Evolutionary conservation across 768 basidiomycete genomes (phyloP).

Genomic region (Mycena indigotica): DNA sequence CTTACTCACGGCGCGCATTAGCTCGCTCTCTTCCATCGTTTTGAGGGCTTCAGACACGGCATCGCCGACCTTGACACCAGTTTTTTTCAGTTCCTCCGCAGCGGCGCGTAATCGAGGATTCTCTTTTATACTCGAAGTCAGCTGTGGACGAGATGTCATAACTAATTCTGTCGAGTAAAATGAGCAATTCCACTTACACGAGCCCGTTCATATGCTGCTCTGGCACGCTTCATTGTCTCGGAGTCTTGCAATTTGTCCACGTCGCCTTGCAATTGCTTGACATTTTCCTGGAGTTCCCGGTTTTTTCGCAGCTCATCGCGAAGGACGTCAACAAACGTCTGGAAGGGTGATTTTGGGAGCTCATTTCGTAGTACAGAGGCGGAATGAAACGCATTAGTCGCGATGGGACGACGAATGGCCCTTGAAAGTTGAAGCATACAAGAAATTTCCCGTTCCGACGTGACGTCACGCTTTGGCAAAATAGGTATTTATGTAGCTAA

Average conservation of each 20-base stretch:
- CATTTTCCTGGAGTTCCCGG: slow-evolving; percentile 92
- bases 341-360: slow-evolving; percentile 87
- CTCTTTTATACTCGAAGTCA: slow-evolving; percentile 93
- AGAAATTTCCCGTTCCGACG: too few species aligned
- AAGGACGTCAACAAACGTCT: slow-evolving; percentile 93
- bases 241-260: slow-evolving; percentile 97
- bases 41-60: slow-evolving; percentile 91
- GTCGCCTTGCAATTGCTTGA: slow-evolving; percentile 96
- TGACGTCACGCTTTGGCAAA: too few species aligned
- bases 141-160: slow-evolving; percentile 42
- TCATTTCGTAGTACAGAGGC: slow-evolving; percentile 65
- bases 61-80: slow-evolving; percentile 90
- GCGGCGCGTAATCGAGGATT: slow-evolving; percentile 91
- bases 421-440: too few species aligned
- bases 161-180: slow-evolving; percentile 10
- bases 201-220: slow-evolving; percentile 91
- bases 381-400: slow-evolving; percentile 59
- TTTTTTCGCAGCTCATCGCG: slow-evolving; percentile 93
- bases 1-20: slow-evolving; percentile 79
- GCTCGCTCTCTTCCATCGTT: slow-evolving; percentile 92
- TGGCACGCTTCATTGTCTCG: slow-evolving; percentile 90
- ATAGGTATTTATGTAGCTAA: too few species aligned
- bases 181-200: slow-evolving; percentile 71
- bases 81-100: slow-evolving; percentile 87
- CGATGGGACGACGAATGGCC: background rate